Evolutionary conservation across 176 grass and related monocot genomes (phyloP).

Genomic region (Phragmites australis): DNA sequence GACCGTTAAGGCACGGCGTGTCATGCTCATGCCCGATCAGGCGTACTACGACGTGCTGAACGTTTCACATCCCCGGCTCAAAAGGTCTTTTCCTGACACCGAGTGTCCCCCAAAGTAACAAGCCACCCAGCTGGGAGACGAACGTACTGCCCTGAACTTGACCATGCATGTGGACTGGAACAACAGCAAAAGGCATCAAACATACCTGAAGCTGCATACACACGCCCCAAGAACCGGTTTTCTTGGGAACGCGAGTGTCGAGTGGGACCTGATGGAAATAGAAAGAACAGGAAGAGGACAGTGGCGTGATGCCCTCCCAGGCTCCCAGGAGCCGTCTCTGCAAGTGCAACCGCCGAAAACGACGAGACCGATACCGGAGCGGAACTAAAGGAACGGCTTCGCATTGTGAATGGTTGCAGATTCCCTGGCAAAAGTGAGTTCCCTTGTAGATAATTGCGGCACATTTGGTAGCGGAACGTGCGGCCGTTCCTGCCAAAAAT

Average conservation of each 20-base stretch:
- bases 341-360: constrained; percentile 36
- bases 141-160: neutral
- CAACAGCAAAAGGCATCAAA: neutral
- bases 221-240: no score
- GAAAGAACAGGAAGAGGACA: neutral
- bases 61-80: neutral
- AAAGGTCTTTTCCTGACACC: neutral
- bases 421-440: neutral
- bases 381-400: neutral
- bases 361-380: neutral
- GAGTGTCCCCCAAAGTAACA: no score
- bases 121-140: neutral
- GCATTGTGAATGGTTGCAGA: neutral
- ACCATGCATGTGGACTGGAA: neutral
- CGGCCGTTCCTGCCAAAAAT: neutral
- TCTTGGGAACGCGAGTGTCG: no score
- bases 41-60: neutral
- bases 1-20: neutral
- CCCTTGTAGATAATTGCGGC: neutral
- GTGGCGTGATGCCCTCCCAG: neutral
- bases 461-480: neutral
- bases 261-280: neutral
- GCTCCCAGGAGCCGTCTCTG: constrained; percentile 4
- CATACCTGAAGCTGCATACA: neutral
- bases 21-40: neutral